These are phyloP conservation scores for Rossbeevera mucosa DNA, from an alignment of 768 basidiomycete species.

Conservation along the genomic window DNA sequence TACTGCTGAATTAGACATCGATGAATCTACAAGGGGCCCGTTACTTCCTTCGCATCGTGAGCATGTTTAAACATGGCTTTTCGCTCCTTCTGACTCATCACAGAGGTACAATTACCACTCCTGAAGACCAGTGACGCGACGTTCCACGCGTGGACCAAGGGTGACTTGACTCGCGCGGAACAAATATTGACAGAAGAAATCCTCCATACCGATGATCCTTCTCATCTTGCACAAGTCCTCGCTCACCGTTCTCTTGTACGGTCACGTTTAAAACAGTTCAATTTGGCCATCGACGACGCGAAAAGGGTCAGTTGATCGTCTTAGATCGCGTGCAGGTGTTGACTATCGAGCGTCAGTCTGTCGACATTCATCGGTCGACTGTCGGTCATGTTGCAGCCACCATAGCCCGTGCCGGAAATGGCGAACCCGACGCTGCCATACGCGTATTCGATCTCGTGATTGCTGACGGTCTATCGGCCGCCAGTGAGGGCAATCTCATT, in stretches of 20 bases:
- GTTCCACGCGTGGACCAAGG: background rate
- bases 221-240: background rate
- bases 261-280: background rate
- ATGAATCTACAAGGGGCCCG: background rate
- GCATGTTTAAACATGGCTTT: background rate
- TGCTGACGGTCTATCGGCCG: background rate
- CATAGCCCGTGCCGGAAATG: background rate
- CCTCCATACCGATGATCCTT: too few relatives aligned
- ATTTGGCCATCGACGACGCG: conserved; percentile 4
- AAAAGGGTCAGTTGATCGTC: background rate
- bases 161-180: background rate
- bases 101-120: background rate
- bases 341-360: background rate
- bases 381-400: conserved; percentile 11
- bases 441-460: conserved; percentile 11
- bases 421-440: conserved; percentile 1
- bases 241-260: conserved; percentile 1
- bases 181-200: background rate
- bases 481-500: conserved; percentile 6
- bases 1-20: too few relatives aligned
- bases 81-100: background rate
- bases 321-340: background rate
- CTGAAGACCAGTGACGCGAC: background rate
- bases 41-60: background rate
- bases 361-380: conserved; percentile 2